Evolutionary conservation across 2,329 filamentous ascomycete species (phyloP).

Genomic region (Neurospora crassa): DNA sequence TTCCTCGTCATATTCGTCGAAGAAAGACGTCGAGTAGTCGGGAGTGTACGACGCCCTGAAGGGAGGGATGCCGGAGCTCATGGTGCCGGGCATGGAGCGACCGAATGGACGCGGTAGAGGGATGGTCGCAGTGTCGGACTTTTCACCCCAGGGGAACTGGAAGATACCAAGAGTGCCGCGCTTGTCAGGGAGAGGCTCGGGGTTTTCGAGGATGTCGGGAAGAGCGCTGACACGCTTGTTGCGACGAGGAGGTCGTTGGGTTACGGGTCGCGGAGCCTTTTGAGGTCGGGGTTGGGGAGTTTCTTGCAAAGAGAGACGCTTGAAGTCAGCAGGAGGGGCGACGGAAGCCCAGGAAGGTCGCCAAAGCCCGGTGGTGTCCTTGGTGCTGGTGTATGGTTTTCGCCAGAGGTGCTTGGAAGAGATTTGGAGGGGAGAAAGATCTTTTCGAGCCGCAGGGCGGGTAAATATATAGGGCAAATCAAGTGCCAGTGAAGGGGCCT

Average conservation of each 20-base stretch:
- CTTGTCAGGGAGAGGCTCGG: constrained; percentile 47
- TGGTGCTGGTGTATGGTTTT: constrained; percentile 18
- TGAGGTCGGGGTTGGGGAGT: constrained; percentile 6
- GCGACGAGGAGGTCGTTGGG: constrained; percentile 43
- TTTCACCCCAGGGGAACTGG: constrained; percentile 58
- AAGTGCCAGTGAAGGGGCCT: constrained; percentile 5
- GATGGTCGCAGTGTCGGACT: constrained; percentile 41
- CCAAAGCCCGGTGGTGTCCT: constrained; percentile 23
- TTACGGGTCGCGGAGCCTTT: constrained; percentile 32
- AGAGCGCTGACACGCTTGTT: constrained; percentile 48
- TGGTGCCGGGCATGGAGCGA: constrained; percentile 41
- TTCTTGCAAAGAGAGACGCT: constrained; percentile 6
- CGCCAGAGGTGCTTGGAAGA: constrained; percentile 31
- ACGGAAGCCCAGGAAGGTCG: constrained; percentile 19
- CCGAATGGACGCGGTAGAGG: constrained; percentile 21
- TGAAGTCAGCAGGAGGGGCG: constrained; percentile 15
- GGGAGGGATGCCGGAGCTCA: constrained; percentile 31
- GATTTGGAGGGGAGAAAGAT: constrained; percentile 24
- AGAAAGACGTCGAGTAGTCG: constrained; percentile 43
- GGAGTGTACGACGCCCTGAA: constrained; percentile 24
- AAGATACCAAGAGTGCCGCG: constrained; percentile 53
- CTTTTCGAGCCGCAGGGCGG: constrained; percentile 28
- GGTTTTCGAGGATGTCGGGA: constrained; percentile 55
- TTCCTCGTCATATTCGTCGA: constrained; percentile 49
- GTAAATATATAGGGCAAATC: constrained; percentile 24